A percentile compares a stretch with the other conserved stretches of the same genome.
These are phyloP conservation scores for Pichia eremophila DNA, from an alignment of 805 yeast species.

Conservation along the genomic window DNA sequence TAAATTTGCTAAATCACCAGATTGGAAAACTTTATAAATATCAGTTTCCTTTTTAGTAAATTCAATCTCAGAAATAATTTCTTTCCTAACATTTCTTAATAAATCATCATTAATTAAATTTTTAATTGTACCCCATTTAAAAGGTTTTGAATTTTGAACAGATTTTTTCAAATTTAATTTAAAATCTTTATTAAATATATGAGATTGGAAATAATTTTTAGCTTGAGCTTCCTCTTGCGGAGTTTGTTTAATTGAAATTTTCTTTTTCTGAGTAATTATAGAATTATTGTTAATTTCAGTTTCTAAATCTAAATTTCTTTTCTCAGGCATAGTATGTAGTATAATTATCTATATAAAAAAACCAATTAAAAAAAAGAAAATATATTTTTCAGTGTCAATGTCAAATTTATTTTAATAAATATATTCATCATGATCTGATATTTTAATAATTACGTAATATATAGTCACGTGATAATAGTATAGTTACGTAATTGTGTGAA, in stretches of 20 bases:
- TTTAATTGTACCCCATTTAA: slow-evolving; percentile 79
- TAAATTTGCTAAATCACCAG: slow-evolving; percentile 85
- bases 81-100: slow-evolving; percentile 71
- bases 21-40: slow-evolving; percentile 84
- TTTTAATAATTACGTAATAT: too few relatives aligned
- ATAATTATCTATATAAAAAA: too few relatives aligned
- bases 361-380: too few relatives aligned
- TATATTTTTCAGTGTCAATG: too few relatives aligned
- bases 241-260: slow-evolving; percentile 23
- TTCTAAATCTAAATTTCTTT: too few relatives aligned
- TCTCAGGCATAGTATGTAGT: too few relatives aligned
- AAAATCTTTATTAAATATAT: slow-evolving; percentile 30
- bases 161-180: slow-evolving; percentile 30
- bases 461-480: too few relatives aligned
- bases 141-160: slow-evolving; percentile 61
- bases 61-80: slow-evolving; percentile 72
- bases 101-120: slow-evolving; percentile 68
- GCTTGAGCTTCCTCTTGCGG: slow-evolving; percentile 27
- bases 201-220: slow-evolving; percentile 22
- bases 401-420: too few relatives aligned
- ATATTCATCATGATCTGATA: too few relatives aligned
- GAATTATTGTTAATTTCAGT: not conserved
- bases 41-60: slow-evolving; percentile 96
- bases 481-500: too few relatives aligned
- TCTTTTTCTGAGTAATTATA: slow-evolving; percentile 5